Evolutionary conservation across 495 filamentous ascomycete genomes (phyloP).

Genomic region (Trichoderma parareesei): DNA sequence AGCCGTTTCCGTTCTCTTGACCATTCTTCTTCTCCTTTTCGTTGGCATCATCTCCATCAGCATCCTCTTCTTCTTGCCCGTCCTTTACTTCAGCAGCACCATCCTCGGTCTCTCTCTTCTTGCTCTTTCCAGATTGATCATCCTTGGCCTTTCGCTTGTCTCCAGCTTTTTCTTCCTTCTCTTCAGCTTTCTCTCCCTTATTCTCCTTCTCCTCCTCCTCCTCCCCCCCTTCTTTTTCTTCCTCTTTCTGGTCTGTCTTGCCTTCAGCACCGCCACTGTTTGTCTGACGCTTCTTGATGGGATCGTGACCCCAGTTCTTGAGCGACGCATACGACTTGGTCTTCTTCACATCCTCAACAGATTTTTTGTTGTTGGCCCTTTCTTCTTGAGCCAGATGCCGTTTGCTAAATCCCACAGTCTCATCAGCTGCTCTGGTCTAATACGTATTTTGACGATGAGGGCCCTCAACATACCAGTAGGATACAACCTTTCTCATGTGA

Average conservation of each 20-base stretch:
- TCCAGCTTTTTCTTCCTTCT: slow-evolving; percentile 4
- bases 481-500: slow-evolving; percentile 59
- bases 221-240: neutral
- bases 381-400: slow-evolving; percentile 59
- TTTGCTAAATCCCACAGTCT: slow-evolving; percentile 40
- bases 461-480: slow-evolving; percentile 20
- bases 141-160: neutral
- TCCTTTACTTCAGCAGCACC: neutral
- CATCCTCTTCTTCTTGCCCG: neutral
- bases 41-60: neutral
- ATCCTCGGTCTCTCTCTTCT: slow-evolving; percentile 5
- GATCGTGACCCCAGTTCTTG: slow-evolving; percentile 66
- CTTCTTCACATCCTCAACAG: slow-evolving; percentile 24
- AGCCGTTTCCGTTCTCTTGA: neutral
- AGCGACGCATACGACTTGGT: slow-evolving; percentile 51
- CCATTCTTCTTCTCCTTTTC: neutral
- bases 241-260: neutral
- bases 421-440: neutral
- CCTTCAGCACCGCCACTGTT: neutral
- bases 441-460: neutral
- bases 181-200: neutral
- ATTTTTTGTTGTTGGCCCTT: slow-evolving; percentile 44
- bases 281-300: slow-evolving; percentile 33
- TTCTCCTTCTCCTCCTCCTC: too few species aligned
- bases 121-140: neutral